Percentiles rank a stretch among this genome's conserved stretches.
Evolutionary conservation across 2,329 filamentous ascomycete genomes (phyloP).

Genomic region (Talaromyces atroroseus): DNA sequence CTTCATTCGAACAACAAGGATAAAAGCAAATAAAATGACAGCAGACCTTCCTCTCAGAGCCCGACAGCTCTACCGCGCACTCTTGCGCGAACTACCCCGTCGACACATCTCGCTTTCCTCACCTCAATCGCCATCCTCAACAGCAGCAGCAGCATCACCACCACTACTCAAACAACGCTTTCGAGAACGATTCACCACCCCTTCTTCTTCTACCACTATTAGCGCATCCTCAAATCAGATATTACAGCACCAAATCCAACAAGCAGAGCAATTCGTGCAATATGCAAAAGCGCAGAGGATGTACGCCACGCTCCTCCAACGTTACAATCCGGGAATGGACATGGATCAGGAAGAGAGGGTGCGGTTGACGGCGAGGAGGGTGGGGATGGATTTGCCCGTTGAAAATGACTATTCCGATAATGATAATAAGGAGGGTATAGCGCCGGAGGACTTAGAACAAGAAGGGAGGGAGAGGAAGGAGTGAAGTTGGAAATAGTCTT

Average conservation of each 20-base stretch:
- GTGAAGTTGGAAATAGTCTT: not conserved
- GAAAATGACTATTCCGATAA: constrained; percentile 42
- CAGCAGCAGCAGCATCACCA: not conserved
- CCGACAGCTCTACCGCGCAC: constrained; percentile 77
- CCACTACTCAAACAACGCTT: constrained; percentile 60
- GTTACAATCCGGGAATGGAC: constrained; percentile 89
- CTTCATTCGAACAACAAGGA: too few relatives aligned
- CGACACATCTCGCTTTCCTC: constrained; percentile 49
- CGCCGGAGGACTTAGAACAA: not conserved
- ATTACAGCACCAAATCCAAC: constrained; percentile 30
- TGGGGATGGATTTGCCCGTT: constrained; percentile 81
- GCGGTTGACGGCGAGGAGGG: constrained; percentile 73
- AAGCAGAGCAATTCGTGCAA: constrained; percentile 71
- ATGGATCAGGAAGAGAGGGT: constrained; percentile 82
- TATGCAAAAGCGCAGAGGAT: constrained; percentile 82
- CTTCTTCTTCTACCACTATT: constrained; percentile 22
- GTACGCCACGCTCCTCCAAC: constrained; percentile 75
- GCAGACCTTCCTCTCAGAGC: constrained; percentile 34
- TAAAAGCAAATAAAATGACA: constrained; percentile 7
- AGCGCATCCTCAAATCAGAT: constrained; percentile 17
- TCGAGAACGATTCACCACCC: constrained; percentile 53
- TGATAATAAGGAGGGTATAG: not conserved
- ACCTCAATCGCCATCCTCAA: constrained; percentile 47
- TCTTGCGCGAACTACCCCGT: constrained; percentile 83
- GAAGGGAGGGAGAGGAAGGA: not conserved